A percentile compares a stretch with the other conserved stretches of the same genome.
Conservation (phyloP, 192 early-diverging fungal genomes). For the Gigaspora rosea region DNA sequence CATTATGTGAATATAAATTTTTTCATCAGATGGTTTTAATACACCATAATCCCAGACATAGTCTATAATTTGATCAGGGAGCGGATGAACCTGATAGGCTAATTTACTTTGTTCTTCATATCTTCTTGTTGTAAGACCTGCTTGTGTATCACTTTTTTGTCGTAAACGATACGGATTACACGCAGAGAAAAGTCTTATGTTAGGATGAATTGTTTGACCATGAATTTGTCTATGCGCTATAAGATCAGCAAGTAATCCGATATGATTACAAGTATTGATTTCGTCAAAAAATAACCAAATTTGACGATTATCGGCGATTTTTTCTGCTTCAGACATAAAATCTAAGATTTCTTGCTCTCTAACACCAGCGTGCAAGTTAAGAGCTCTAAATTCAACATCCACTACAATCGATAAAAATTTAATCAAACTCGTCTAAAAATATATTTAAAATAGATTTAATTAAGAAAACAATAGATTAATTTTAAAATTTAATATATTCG, state of each 20-base stretch:
- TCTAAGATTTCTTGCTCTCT: not conserved
- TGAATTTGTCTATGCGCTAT: constrained; percentile 20
- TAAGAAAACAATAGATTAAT: too few species aligned
- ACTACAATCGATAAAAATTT: constrained; percentile 21
- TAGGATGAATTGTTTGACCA: constrained; percentile 15
- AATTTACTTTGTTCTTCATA: constrained; percentile 29
- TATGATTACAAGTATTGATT: constrained; percentile 29
- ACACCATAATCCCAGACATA: constrained; percentile 33
- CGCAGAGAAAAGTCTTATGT: constrained; percentile 27
- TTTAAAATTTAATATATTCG: too few species aligned
- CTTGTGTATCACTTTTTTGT: not conserved
- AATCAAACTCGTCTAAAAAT: constrained; percentile 28
- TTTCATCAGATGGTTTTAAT: constrained; percentile 21
- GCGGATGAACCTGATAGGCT: constrained; percentile 30
- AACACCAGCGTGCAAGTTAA: constrained; percentile 27
- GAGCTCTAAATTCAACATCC: constrained; percentile 12
- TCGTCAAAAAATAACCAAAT: constrained; percentile 34
- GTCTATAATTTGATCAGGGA: constrained; percentile 28
- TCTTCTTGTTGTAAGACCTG: constrained; percentile 3
- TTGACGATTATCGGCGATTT: not conserved
- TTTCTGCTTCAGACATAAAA: constrained; percentile 15
- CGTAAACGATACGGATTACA: constrained; percentile 33
- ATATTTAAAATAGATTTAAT: too few species aligned
- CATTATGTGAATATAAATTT: constrained; percentile 28
- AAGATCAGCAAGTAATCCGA: constrained; percentile 21